Percentiles rank a stretch among this genome's conserved stretches.
Conservation (phyloP, 2,329 filamentous ascomycete genomes). For the Pleomassaria siparia region DNA sequence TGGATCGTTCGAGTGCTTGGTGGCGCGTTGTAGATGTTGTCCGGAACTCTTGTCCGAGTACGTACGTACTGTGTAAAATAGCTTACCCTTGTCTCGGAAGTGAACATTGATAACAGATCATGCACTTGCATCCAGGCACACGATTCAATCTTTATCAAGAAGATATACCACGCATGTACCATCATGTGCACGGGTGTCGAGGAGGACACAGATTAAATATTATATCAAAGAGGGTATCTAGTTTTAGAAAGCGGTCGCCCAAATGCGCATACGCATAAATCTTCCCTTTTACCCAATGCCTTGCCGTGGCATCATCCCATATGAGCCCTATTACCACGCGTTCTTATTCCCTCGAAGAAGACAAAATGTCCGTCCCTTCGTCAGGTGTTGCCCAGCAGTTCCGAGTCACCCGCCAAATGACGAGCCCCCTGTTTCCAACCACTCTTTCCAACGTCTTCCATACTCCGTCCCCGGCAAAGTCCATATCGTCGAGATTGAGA, state of each 20-base stretch:
- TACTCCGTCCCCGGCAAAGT: slow-evolving; percentile 75
- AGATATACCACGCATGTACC: background rate
- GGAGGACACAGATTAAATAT: background rate
- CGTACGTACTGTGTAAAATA: background rate
- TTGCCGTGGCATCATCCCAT: background rate
- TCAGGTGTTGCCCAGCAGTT: slow-evolving; percentile 45
- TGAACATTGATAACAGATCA: no score
- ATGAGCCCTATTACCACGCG: background rate
- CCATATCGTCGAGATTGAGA: slow-evolving; percentile 77
- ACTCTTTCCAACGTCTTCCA: slow-evolving; percentile 71
- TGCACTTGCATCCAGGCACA: no score
- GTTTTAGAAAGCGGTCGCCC: slow-evolving; percentile 6
- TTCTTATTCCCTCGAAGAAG: background rate
- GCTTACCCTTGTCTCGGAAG: no score
- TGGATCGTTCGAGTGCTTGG: slow-evolving; percentile 87
- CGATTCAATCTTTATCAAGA: background rate
- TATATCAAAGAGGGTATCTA: slow-evolving; percentile 20
- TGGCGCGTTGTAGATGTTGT: slow-evolving; percentile 67
- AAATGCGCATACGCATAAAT: no score
- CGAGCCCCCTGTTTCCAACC: slow-evolving; percentile 53
- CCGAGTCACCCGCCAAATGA: slow-evolving; percentile 46
- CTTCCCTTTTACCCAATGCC: background rate
- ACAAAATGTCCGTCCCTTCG: slow-evolving; percentile 2
- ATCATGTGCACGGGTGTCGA: background rate
- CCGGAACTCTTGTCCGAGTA: background rate